Percentiles rank a stretch among this genome's conserved stretches.
Conservation (phyloP, 768 basidiomycete genomes). For the Favolaschia claudopus region DNA sequence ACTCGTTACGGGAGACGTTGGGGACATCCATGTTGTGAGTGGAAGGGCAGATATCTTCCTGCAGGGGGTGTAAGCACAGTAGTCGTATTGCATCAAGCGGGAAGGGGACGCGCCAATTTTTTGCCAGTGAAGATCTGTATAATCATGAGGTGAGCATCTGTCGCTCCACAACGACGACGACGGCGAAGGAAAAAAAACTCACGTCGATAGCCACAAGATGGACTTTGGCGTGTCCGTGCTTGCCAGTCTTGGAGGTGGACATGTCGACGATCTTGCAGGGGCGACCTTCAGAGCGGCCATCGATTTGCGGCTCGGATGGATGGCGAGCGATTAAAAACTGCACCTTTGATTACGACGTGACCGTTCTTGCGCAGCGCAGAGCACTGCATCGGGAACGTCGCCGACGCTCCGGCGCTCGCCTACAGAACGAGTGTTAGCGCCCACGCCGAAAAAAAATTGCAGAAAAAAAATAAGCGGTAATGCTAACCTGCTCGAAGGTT, state of each 20-base stretch:
- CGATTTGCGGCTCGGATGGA: constrained; percentile 12
- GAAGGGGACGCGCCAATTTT: constrained; percentile 77
- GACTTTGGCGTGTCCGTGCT: constrained; percentile 99
- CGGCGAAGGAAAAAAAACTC: constrained; percentile 41
- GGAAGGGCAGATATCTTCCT: constrained; percentile 95
- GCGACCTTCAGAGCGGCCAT: constrained; percentile 57
- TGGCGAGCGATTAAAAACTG: constrained; percentile 4
- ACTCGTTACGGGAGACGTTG: constrained; percentile 90
- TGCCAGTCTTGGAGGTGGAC: constrained; percentile 99
- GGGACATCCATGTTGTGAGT: constrained; percentile 99
- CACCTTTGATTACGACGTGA: constrained; percentile 95
- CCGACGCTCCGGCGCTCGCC: constrained; percentile 78
- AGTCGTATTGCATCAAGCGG: not conserved
- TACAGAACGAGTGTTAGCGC: constrained; percentile 38
- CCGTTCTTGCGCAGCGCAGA: constrained; percentile 94
- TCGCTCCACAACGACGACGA: constrained; percentile 1
- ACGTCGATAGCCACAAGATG: constrained; percentile 97
- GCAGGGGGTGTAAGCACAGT: constrained; percentile 28
- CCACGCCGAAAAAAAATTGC: constrained; percentile 25
- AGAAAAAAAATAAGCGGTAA: constrained; percentile 10
- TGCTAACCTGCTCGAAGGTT: constrained; percentile 79
- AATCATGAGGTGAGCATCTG: constrained; percentile 22
- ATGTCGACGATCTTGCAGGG: constrained; percentile 99
- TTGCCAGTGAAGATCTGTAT: constrained; percentile 96
- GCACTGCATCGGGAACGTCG: constrained; percentile 91